These are phyloP conservation scores for Neurospora sp. DNA, from an alignment of 495 filamentous ascomycete species.

Conservation along the genomic window DNA sequence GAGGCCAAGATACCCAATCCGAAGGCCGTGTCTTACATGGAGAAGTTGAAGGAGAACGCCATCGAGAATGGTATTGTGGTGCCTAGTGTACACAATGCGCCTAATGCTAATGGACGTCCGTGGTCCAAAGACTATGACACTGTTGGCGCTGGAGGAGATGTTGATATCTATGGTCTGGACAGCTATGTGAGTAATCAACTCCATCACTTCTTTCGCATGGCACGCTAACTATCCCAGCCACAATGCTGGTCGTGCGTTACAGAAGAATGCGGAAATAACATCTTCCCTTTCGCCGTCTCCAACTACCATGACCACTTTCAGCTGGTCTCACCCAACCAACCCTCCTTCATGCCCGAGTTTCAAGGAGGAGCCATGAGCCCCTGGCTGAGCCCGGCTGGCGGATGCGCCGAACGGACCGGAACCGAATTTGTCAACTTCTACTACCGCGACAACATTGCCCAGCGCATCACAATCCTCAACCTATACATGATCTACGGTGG, in stretches of 20 bases:
- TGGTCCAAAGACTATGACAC: constrained; percentile 41
- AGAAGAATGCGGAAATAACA: constrained; percentile 40
- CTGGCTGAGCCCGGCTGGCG: constrained; percentile 47
- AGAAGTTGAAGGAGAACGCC: constrained; percentile 39
- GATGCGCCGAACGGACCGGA: constrained; percentile 29
- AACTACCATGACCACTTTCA: constrained; percentile 13
- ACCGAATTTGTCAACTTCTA: constrained; percentile 47
- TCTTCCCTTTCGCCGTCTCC: constrained; percentile 15
- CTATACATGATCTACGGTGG: constrained; percentile 49
- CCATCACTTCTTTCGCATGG: accelerated
- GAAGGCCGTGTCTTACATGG: constrained; percentile 45
- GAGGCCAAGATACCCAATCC: constrained; percentile 36
- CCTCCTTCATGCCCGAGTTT: constrained; percentile 52
- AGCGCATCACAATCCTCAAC: constrained; percentile 32
- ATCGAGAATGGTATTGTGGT: constrained; percentile 44
- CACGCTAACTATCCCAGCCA: constrained; percentile 13
- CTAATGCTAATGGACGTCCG: constrained; percentile 18
- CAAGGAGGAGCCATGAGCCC: constrained; percentile 54
- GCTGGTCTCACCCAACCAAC: constrained; percentile 19
- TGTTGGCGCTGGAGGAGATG: constrained; percentile 38
- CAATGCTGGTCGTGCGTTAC: constrained; percentile 53
- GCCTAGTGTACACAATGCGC: constrained; percentile 45
- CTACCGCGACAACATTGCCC: constrained; percentile 43
- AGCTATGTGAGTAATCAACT: constrained; percentile 26
- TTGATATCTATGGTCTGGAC: constrained; percentile 49